Evolutionary conservation across 2,329 filamentous ascomycete species (phyloP), one percentile per base, ranked within the genome.

Genomic region (Colletotrichum cordylinicola): DNA sequence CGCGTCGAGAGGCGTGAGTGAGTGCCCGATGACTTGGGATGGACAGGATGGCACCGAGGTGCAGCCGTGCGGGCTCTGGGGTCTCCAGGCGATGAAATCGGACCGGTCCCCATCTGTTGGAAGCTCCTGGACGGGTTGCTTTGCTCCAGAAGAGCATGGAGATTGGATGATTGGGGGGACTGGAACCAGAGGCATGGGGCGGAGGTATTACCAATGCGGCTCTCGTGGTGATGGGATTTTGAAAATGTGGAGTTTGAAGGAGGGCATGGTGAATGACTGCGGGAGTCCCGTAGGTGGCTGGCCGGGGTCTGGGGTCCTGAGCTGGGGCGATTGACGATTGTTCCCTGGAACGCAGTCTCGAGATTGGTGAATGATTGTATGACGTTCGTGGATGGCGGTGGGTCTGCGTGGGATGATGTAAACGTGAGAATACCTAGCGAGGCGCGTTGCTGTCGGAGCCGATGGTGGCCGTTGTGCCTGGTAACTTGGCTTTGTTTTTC

Each of bases 41-140:
- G 74, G 56, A 60, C 39, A 13, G 64, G 65, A 62, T 56, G 58
- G 33, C 69, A 76, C 74, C 74, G 74, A 76, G 48, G 70, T 76
- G 65, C 39, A 58, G 64, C 74, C 74, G 65, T 60, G 58, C 56
- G 64, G 74, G 74, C 24, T 67, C 64, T 65, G 74, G 74, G 64
- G 64, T 76, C 70, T 76, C 64, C 74, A 76, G 64, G 74, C 55
- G n/a, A 55, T 67, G 74, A 31, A 73, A 73, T 76, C 74, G 70
- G 74, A 8, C 70, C 74, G 74, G 60, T 75, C 70, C 64, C 70
- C 70, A 76, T 74, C 48, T 31, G 61, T 33, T 33, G 48, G 70
- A 52, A 33, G 24, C 64, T 48, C 24, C 21, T n/a, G 31, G 52
- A 16, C 52, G 16, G 66, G 55, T 13, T 39, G n/a, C 24, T 31